These are phyloP conservation scores for Penicillium subrubescens DNA, from an alignment of 495 filamentous ascomycete genomes.

Conservation along the genomic window DNA sequence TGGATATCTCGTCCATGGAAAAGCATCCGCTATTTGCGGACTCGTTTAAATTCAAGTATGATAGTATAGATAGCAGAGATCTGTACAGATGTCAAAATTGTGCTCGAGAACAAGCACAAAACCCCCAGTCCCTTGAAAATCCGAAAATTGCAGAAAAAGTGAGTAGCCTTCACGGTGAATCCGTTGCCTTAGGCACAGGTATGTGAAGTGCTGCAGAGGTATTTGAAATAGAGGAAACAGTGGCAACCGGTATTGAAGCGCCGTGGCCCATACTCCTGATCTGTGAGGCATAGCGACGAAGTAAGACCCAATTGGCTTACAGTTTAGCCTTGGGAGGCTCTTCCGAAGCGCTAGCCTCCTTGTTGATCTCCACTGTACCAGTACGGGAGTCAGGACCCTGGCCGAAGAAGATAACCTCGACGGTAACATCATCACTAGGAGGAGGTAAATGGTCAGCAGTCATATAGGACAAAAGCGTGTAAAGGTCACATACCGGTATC, in stretches of 20 bases:
- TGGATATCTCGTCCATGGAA: background rate
- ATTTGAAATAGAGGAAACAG: background rate
- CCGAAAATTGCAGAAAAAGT: background rate
- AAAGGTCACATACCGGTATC: constrained; percentile 69
- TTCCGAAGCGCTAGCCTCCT: constrained; percentile 75
- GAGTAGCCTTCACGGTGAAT: background rate
- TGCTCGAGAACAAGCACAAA: background rate
- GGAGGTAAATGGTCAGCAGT: background rate
- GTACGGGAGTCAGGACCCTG: constrained; percentile 72
- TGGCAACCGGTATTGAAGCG: background rate
- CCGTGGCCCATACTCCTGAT: background rate
- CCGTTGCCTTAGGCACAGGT: background rate
- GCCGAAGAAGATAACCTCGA: constrained; percentile 98
- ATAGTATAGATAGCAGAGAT: background rate
- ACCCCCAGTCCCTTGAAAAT: background rate
- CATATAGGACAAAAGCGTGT: background rate
- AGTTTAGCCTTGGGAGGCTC: constrained; percentile 31
- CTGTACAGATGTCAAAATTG: background rate
- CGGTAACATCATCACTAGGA: constrained; percentile 85
- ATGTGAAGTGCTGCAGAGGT: background rate
- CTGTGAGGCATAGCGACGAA: background rate
- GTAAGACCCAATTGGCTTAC: constrained; percentile 4
- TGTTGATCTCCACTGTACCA: constrained; percentile 77
- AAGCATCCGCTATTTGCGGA: background rate
- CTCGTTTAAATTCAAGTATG: background rate